Conservation (phyloP, 768 basidiomycete species). For the Leccinum variicolor region DNA sequence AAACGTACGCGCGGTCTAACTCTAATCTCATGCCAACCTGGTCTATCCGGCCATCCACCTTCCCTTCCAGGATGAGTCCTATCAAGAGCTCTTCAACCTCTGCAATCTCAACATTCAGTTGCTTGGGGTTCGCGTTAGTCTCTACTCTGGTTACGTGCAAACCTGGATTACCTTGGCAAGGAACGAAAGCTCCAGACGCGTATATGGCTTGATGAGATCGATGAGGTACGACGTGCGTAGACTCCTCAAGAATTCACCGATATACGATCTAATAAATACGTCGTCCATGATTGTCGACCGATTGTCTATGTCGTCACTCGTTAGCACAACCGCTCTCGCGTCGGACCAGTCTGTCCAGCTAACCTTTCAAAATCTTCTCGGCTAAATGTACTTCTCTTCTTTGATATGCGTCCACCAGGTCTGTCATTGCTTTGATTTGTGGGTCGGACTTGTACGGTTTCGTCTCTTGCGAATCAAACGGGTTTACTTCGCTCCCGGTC, state of each 20-base stretch:
- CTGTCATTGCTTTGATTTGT: slow-evolving; percentile 98
- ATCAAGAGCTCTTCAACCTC: slow-evolving; percentile 95
- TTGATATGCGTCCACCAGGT: slow-evolving; percentile 95
- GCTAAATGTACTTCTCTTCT: slow-evolving; percentile 95
- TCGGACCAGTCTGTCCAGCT: slow-evolving; percentile 8
- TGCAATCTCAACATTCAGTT: slow-evolving; percentile 88
- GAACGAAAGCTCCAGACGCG: slow-evolving; percentile 88
- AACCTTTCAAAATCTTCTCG: slow-evolving; percentile 90
- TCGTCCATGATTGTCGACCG: slow-evolving; percentile 96
- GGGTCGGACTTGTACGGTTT: slow-evolving; percentile 97
- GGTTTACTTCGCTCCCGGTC: slow-evolving; percentile 97
- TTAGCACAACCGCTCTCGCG: neutral
- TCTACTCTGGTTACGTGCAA: neutral
- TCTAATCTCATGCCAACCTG: slow-evolving; percentile 94
- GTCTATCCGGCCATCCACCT: slow-evolving; percentile 94
- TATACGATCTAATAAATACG: slow-evolving; percentile 90
- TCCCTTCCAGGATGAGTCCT: slow-evolving; percentile 93
- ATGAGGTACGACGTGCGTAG: slow-evolving; percentile 95
- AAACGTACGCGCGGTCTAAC: slow-evolving; percentile 73
- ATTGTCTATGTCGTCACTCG: slow-evolving; percentile 57
- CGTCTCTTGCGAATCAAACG: slow-evolving; percentile 98
- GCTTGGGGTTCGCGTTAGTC: slow-evolving; percentile 45
- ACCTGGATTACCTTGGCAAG: slow-evolving; percentile 69
- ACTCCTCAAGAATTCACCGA: slow-evolving; percentile 92
- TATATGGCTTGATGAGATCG: slow-evolving; percentile 97